These are phyloP conservation scores for Parathielavia appendiculata DNA, from an alignment of 495 filamentous ascomycete genomes.

Conservation along the genomic window DNA sequence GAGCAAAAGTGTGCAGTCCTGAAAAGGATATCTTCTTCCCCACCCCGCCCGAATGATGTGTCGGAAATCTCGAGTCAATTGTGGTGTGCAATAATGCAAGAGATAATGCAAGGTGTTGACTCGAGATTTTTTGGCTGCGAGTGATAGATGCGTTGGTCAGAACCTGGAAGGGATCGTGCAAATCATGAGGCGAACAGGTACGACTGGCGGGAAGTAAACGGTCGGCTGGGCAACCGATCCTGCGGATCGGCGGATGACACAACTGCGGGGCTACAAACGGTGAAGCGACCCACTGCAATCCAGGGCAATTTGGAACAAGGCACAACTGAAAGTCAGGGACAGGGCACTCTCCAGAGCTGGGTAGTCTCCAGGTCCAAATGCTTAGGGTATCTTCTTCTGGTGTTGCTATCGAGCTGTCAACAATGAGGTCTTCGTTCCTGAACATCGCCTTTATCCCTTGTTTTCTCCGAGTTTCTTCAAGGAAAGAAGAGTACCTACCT, in stretches of 20 bases:
- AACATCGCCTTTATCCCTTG: no score
- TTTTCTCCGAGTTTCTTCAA: no score
- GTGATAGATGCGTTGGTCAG: slow-evolving; percentile 7
- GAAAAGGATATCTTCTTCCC: background rate
- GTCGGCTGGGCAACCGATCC: slow-evolving; percentile 34
- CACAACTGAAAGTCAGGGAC: background rate
- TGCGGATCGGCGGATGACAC: slow-evolving; percentile 24
- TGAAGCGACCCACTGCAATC: slow-evolving; percentile 6
- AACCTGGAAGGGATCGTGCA: slow-evolving; percentile 3
- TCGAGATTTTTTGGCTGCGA: slow-evolving; percentile 13
- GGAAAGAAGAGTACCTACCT: no score
- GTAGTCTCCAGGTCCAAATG: background rate
- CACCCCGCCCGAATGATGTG: slow-evolving; percentile 9
- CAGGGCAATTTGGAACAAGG: slow-evolving; percentile 9
- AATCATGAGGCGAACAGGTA: slow-evolving; percentile 11
- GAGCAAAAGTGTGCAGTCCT: background rate
- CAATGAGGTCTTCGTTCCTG: background rate
- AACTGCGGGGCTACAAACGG: slow-evolving; percentile 23
- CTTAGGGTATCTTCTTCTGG: background rate
- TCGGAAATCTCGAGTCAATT: background rate
- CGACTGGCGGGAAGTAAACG: slow-evolving; percentile 30
- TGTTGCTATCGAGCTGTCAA: background rate
- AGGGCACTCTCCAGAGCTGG: background rate
- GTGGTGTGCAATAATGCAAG: slow-evolving; percentile 3
- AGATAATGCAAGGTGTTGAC: slow-evolving; percentile 10